These are phyloP conservation scores for Mycena latifolia DNA, from an alignment of 768 basidiomycete genomes.

Conservation along the genomic window DNA sequence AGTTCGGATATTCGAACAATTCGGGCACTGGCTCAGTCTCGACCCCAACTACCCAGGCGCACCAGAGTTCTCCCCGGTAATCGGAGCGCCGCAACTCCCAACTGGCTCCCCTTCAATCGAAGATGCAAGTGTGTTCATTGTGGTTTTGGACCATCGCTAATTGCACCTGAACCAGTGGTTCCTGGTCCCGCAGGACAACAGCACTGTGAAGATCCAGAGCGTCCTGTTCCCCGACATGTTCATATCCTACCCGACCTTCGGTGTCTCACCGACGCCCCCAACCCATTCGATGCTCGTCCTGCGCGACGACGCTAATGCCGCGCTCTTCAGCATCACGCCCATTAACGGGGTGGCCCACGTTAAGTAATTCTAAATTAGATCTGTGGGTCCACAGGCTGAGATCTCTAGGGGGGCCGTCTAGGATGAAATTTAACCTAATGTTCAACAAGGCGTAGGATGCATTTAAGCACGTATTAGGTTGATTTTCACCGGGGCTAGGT, in stretches of 20 bases:
- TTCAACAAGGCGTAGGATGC: no score
- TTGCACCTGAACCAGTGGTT: slow-evolving; percentile 13
- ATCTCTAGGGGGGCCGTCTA: no score
- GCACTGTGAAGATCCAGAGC: slow-evolving; percentile 13
- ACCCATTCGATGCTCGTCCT: slow-evolving; percentile 8
- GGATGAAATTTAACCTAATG: no score
- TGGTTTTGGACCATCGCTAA: slow-evolving; percentile 6
- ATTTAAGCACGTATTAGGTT: no score
- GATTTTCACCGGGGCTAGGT: no score
- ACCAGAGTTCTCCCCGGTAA: slow-evolving; percentile 11
- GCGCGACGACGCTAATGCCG: slow-evolving; percentile 9
- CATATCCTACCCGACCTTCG: slow-evolving; percentile 14
- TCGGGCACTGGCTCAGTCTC: slow-evolving; percentile 7
- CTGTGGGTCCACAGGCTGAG: slow-evolving; percentile 8
- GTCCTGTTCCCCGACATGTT: slow-evolving; percentile 15
- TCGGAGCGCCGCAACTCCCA: slow-evolving; percentile 6
- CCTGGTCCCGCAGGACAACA: slow-evolving; percentile 9
- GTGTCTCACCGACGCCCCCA: slow-evolving; percentile 5
- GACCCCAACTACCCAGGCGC: slow-evolving; percentile 11
- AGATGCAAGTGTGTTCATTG: slow-evolving; percentile 5
- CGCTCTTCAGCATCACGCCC: slow-evolving; percentile 10
- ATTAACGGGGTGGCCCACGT: slow-evolving; percentile 5
- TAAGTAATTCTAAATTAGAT: slow-evolving; percentile 11
- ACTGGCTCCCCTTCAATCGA: slow-evolving; percentile 5
- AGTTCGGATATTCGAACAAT: slow-evolving; percentile 11